Base-by-base conservation (phyloP, 768 basidiomycete genomes). In the Phylloporus sp. region DNA sequence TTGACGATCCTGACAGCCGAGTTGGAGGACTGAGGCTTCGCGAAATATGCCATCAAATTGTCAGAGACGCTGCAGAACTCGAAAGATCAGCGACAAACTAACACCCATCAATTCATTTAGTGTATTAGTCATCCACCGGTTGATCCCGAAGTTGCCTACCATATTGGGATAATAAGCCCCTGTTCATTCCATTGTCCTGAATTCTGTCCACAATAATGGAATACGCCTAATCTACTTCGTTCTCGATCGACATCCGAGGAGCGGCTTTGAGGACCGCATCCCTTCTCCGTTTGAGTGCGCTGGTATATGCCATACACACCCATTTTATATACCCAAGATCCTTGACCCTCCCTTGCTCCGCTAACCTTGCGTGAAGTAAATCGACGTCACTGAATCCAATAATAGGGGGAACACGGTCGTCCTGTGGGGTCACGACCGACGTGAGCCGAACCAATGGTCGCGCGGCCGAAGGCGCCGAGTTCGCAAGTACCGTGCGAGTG, bases 321-420 rank as follows among this genome's bases (percentile, higher is more conserved):
- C 81, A 92, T 52, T 80, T 89, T 36, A 95, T 50, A 57, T 82
- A 88, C 7, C 70, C 76, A 22, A 93, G 69, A 15, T 80, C 79
- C 31, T 72, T 68, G n/a, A 28, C 48, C 45, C 67, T 49, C 41
- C 59, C 65, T 27, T 63, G 67, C 18, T 66, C 64, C n/a, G 84
- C 79, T 23, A 92, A 65, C 22, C 84, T 73, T 48, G 90, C 78
- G 61, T 95, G 91, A 41, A 96, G 69, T 6, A 84, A 50, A 53
- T 88, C 84, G n/a, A 95, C 53, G 60, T 95, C 90, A 14, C 68
- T 54, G 61, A 92, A 95, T 11, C 79, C 74, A 18, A 95, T 56
- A 32, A 92, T 62, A 0, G 92, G 92, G 0, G 92, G 88, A 6
- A 96, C 83, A 20, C 75, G 60, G 54, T 90, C 85, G 59, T 96